These are phyloP conservation scores for Lodderomyces jiufengensis DNA, from an alignment of 1,139 yeast species.

Conservation along the genomic window DNA sequence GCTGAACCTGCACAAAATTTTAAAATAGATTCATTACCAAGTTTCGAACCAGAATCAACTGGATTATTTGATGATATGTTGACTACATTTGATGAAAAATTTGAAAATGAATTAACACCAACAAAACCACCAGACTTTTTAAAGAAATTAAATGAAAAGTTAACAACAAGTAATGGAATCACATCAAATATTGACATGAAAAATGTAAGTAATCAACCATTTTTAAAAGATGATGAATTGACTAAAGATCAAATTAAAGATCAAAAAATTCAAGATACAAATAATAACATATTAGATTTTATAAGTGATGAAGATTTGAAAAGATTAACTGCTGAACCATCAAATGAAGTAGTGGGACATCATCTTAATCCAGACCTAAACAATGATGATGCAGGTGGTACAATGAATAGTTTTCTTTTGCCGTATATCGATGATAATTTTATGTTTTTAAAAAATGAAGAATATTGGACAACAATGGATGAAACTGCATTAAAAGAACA, in stretches of 20 bases:
- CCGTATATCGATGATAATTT: conserved; percentile 36
- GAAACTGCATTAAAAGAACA: conserved; percentile 13
- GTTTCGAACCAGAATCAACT: conserved; percentile 30
- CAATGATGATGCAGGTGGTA: neutral
- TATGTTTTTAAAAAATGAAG: conserved; percentile 29
- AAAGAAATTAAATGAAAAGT: neutral
- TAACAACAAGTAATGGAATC: neutral
- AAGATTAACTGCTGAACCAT: too few relatives aligned
- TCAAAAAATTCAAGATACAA: conserved; percentile 33
- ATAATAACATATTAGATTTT: too few relatives aligned
- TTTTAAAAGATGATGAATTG: conserved; percentile 43
- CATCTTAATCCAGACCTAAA: too few relatives aligned
- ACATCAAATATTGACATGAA: conserved; percentile 1
- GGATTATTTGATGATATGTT: conserved; percentile 34
- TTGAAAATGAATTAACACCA: conserved; percentile 20
- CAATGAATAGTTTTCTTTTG: conserved; percentile 15
- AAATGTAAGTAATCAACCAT: conserved; percentile 24
- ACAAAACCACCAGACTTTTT: conserved; percentile 14
- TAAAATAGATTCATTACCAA: conserved; percentile 23
- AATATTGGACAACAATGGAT: conserved; percentile 27
- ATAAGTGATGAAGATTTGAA: too few relatives aligned
- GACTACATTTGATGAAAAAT: conserved; percentile 25
- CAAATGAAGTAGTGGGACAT: too few relatives aligned
- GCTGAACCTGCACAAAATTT: conserved; percentile 2
- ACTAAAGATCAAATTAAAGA: conserved; percentile 42